Evolutionary conservation across 768 basidiomycete species (phyloP), one percentile per base, ranked within the genome.

Genomic region (Saitozyma podzolica): DNA sequence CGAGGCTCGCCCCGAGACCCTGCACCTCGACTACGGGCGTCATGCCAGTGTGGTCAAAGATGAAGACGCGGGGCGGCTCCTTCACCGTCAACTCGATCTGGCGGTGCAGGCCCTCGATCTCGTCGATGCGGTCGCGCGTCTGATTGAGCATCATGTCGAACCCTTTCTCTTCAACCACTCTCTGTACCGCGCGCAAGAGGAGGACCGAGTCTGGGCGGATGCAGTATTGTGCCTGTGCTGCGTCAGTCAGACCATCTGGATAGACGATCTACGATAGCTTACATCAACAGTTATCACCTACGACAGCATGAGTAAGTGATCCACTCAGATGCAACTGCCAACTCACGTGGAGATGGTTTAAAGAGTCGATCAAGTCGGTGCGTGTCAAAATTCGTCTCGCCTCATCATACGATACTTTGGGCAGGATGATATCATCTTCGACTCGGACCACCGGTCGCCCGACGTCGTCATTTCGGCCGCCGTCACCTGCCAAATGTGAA

Each of bases 361-460:
- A 59, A 16, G 66, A 85, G 76, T 88, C 89, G 68, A 94, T 78
- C 74, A 89, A 93, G 78, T 93, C 90, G 0, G 89, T 82, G 13
- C 91, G 82, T 3, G 90, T 91, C 91, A 89, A 90, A 56, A 92
- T 87, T 73, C 88, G 85, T 43, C 88, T 83, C 77, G 88, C 88
- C 67, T 83, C 84, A 81, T 87, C 87, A 86, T 83, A 84, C 48
- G 61, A 59, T 43, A 65, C 61, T 41, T 64, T 56, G 40, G 65
- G 56, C 11, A 68, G 13, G 49, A 60, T 56, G 9, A 60, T 1
- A 68, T 54, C 47, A 2, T 29, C 29, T 29, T 29, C 29, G 29
- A 5, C 29, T 2, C 29, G 29, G 29, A 29, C 5, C 29, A 29
- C 29, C 29, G 5, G 29, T 29, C 29, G 2, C 29, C 5, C 29